phyloP scores from a whole-genome alignment of 1,139 yeast species.

The Yamadazyma diospyri region DNA sequence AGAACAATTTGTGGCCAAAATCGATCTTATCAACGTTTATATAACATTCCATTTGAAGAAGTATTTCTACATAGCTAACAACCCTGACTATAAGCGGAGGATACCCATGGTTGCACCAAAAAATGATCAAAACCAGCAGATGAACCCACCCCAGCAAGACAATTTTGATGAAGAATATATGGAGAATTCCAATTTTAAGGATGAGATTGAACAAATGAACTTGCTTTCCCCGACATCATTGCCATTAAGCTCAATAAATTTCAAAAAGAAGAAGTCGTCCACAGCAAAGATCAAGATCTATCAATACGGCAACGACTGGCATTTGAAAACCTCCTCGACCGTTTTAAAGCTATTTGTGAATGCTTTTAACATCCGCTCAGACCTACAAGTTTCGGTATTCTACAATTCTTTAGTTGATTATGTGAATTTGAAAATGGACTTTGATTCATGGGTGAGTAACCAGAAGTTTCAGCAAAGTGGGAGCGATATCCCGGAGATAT shows the following conservation, averaged over 20 bases:
- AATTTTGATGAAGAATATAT: constrained; percentile 19
- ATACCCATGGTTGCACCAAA: neutral
- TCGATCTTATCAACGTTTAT: constrained; percentile 59
- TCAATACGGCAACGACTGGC: constrained; percentile 83
- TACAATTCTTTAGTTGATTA: constrained; percentile 83
- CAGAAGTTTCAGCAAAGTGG: constrained; percentile 8
- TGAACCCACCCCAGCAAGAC: neutral
- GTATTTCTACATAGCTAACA: constrained; percentile 34
- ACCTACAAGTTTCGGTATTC: constrained; percentile 51
- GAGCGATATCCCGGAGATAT: constrained; percentile 25
- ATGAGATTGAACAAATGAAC: constrained; percentile 16
- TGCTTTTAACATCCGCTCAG: constrained; percentile 44
- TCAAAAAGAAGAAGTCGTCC: constrained; percentile 16
- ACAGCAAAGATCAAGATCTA: constrained; percentile 48
- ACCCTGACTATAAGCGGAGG: constrained; percentile 23
- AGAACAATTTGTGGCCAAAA: constrained; percentile 40
- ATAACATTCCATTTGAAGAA: constrained; percentile 59
- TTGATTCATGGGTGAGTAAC: constrained; percentile 71
- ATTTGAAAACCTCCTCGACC: constrained; percentile 61
- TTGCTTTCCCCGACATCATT: constrained; percentile 12
- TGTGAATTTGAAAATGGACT: constrained; percentile 73
- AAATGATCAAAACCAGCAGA: neutral
- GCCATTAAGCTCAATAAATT: constrained; percentile 7
- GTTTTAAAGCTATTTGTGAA: constrained; percentile 52
- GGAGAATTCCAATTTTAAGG: constrained; percentile 16